Base-by-base conservation (phyloP, 2,329 filamentous ascomycete species). In the Ophiostoma angusticollis region DNA sequence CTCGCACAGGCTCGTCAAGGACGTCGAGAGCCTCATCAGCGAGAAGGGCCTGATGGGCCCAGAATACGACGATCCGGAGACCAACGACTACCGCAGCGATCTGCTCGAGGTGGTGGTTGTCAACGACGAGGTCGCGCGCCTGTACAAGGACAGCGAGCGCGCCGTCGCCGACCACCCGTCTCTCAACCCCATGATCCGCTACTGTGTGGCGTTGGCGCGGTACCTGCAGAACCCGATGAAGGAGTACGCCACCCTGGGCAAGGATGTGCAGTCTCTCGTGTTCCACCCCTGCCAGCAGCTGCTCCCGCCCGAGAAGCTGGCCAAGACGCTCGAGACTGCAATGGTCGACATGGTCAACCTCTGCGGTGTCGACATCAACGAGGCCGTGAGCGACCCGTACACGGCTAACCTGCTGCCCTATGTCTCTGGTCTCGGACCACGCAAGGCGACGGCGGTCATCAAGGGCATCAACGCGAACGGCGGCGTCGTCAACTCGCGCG, bases 311-410 rank as follows among this genome's bases (percentile, higher is more conserved):
- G 89, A 96, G 27, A 87, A 93, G 62, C 69, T 98, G 28, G 65
- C 80, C 45, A 86, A 84, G 56, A 77, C 85, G 44, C 70, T 98
- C 13, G 91, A 98, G 53, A 93, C 84, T n/a, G 85, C 89, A 31
- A 84, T 98, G 76, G 89, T 98, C 9, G 91, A 98, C 56, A 94
- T 94, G 72, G 91, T 98, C 50, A 98, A 98, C 56, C 75, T 98
- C 31, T 86, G 87, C 32, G 91, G 91, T 54, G 84, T 98, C 27
- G 84, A 96, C 52, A 81, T 98, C 54, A 94, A 95, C 51, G 87
- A 95, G 48, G 86, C 87, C 12, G 78, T 93, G 40, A 70, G 69
- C 30, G 84, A 95, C 56, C 56, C 76, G 1, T 85, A 91, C 52
- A 81, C 83, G 8, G 85, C 86, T 12, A 91, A 89, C 47, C 70